Base-by-base conservation (phyloP, 2,329 filamentous ascomycete genomes). In the Clarireedia hainanense region DNA sequence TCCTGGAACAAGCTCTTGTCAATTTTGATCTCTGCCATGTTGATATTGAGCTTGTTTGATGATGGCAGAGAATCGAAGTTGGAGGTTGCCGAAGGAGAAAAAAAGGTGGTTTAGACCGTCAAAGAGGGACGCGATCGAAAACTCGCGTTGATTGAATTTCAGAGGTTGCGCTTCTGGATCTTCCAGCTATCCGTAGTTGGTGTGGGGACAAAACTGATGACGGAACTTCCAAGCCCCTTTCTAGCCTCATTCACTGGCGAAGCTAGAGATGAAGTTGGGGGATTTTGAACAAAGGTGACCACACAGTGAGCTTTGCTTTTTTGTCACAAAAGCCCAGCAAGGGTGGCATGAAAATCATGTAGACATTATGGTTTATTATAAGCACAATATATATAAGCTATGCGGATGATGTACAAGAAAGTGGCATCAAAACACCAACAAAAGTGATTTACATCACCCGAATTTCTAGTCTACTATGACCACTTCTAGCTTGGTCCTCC, bases 1-100 rank as follows among this genome's bases (percentile, higher is more conserved):
- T 94, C 91, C 74, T 96, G 91, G 77, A 99, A 99, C 71, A 85
- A 79, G 73, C 87, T 86, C 76, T 86, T 89, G 78, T 97, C 91
- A 77, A 99, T 96, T 76, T 89, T 89, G 76, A 99, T 95, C 74
- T 95, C 89, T 69, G 78, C 80, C 83, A 69, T 69, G 56, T 47
- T 63, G 47, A 42, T 50, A 42, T 27, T 26, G 57, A 47, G 24
- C 26, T 50, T 60, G n/a, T 45, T 43, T 57, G 54, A 51, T 55
- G 62, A 65, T 66, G 64, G 63, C 58, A 59, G 59, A 64, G 59
- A 60, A 56, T 50, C 47, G 40, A 54, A 50, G 42, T 58, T 40
- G 39, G 54, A 55, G 50, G 26, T 47, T 52, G 54, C 47, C 43
- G 50, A 46, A 55, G 52, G 42, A 48, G 15, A 55, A 47, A 39